Base-by-base conservation (phyloP, 1,284 basidiomycete species). In the Pseudozyma hubeiensis region DNA sequence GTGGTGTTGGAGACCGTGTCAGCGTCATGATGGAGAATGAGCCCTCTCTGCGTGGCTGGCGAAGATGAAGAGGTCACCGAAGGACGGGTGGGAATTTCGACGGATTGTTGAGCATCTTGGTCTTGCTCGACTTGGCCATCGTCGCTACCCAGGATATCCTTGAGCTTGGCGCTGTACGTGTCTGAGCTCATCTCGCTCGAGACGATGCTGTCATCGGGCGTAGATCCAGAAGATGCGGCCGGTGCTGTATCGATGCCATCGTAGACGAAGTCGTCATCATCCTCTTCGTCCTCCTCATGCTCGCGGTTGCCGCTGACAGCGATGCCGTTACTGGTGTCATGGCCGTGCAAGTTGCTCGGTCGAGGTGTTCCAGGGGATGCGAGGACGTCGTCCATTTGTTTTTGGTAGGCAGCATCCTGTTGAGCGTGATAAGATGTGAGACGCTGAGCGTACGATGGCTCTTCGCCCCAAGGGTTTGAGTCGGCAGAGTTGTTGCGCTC, bases 191-290 rank as follows among this genome's bases (percentile, higher is more conserved):
- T 61, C 16, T 62, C 62, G 45, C 54, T 41, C 10, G 66, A 69
- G 7, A 29, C 53, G 35, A 13, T 61, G 49, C 53, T 64, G 49
- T 64, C 67, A 47, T 63, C 67, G 7, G 55, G 59, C 16, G 54
- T 56, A 1, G 41, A 48, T 4, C 48, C 44, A 24, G 46, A 59
- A 35, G 19, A 43, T 16, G 43, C 59, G 5, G 30, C 53, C 24
- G 24, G 24, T 43, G 45, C 34, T 5, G 47, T 53, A 24, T 93
- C 91, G 34, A 89, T 86, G 16, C 91, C 92, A 24, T 87, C 87
- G 78, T 93, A 93, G 44, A 92, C 72, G 75, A 93, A 93, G 1
- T 86, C 88, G 46, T 88, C 89, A 9, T 89, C 90, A 8, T 88
- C 87, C 3, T 82, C 83, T 16, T 88, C 88, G 9, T 88, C 88